Evolutionary conservation across 2,329 filamentous ascomycete species (phyloP), one percentile per base, ranked within the genome.

Genomic region (Cladorrhinum sp.): DNA sequence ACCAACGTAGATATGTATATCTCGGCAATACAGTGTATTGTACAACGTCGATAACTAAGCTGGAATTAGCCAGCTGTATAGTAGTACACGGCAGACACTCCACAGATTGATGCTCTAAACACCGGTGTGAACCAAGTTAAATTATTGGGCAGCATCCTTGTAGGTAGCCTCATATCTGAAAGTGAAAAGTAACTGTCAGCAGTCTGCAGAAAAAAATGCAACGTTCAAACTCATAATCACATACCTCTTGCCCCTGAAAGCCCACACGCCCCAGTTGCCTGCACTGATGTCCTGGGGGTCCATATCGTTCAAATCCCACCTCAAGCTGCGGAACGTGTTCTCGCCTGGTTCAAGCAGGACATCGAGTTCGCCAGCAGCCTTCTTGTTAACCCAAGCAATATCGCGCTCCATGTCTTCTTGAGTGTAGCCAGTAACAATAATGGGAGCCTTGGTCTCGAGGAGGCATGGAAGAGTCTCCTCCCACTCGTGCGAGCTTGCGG

Each of bases 241-340:
- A 68, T 84, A 97, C 85, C 93, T 89, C 85, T 99, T 99, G 68
- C 95, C 95, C 77, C 95, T 86, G 80, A 99, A 99, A 13, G 89
- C 92, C 92, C 96, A 99, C 1, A 96, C 81, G 10, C 95, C 95
- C 92, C 92, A 99, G 75, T 99, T 99, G 58, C 95, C 93, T 71
- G 92, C 96, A 68, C 89, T 96, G 64, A 98, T 81, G 75, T 98
- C 95, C 72, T 96, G 91, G 6, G 93, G 93, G 73, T 97, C 95
- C 65, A 95, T 78, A 71, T 99, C 96, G 71, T 99, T 97, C 70
- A 99, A 75, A 76, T 99, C 96, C 96, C 96, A 99, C 69, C 93
- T 83, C 73, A 97, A 76, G 77, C 95, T 99, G 70, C 93, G 85
- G 79, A 99, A 99, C 16, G 82, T 83, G 71, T 99, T 99, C 81